Conservation (phyloP, 2,329 filamentous ascomycete species). For the Phaeosphaeriaceae sp. region DNA sequence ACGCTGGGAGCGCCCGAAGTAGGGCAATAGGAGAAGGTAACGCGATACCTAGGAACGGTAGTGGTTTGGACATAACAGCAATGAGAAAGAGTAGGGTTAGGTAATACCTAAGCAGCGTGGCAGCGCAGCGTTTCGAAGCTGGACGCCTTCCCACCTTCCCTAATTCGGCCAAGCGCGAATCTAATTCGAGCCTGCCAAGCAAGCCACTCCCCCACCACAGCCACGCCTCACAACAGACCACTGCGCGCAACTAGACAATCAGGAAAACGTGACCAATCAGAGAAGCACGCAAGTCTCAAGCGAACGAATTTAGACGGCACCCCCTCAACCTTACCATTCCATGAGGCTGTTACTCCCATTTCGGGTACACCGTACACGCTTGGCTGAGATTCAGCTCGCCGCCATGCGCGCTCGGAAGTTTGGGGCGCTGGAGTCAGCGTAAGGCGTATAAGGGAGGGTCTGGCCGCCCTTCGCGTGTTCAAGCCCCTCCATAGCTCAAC, state of each 20-base stretch:
- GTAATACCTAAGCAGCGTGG: too few relatives aligned
- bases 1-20: too few relatives aligned
- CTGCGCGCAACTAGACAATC: neutral
- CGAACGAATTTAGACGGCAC: neutral
- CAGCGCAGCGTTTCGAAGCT: neutral
- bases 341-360: neutral
- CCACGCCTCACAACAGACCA: conserved; percentile 10
- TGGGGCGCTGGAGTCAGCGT: conserved; percentile 10
- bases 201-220: conserved; percentile 10
- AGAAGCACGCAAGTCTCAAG: neutral
- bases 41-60: too few relatives aligned
- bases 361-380: neutral
- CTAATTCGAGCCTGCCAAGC: conserved; percentile 14
- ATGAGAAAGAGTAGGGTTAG: too few relatives aligned
- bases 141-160: neutral
- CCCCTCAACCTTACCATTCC: neutral
- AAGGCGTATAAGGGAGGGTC: conserved; percentile 4
- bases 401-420: conserved; percentile 5
- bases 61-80: neutral
- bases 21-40: neutral
- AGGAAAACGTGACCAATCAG: conserved; percentile 1
- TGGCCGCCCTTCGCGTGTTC: neutral
- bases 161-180: conserved; percentile 11
- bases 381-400: conserved; percentile 13
- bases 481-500: neutral